phyloP scores from a whole-genome alignment of 2,329 filamentous ascomycete genomes.

The Neonectria ditissima region DNA sequence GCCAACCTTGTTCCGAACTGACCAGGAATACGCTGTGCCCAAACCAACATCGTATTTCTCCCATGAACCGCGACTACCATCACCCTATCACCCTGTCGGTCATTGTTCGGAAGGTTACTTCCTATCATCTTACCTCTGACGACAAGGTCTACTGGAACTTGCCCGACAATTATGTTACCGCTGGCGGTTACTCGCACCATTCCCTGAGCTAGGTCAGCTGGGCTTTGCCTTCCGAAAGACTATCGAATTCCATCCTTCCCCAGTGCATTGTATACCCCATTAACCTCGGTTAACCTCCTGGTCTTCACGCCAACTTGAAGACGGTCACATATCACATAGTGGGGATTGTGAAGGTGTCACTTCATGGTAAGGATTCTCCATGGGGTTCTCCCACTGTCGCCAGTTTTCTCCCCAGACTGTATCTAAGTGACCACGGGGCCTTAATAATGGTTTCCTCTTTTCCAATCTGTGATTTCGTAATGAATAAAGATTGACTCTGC shows the following conservation, averaged over 20 bases:
- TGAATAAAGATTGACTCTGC: not conserved
- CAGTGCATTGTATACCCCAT: not conserved
- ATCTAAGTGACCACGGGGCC: not conserved
- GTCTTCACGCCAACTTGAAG: not conserved
- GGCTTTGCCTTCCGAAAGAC: no score
- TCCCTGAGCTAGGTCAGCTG: no score
- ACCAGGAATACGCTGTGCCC: not conserved
- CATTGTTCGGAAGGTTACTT: not conserved
- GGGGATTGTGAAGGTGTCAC: not conserved
- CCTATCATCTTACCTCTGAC: not conserved
- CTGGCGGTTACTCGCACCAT: no score
- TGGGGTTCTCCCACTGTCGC: not conserved
- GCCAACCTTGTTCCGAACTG: not conserved
- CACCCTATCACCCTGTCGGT: not conserved
- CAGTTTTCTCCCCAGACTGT: slow-evolving; percentile 1
- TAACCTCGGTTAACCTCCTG: not conserved
- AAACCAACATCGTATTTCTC: not conserved
- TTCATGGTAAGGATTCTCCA: not conserved
- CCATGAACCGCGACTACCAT: not conserved
- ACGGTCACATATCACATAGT: not conserved
- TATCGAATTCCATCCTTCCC: not conserved
- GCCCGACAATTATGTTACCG: not conserved
- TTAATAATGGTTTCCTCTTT: slow-evolving; percentile 12
- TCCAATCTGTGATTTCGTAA: slow-evolving; percentile 5
- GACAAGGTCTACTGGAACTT: not conserved